phyloP scores from a whole-genome alignment of 495 filamentous ascomycete species.

The Penicillium cinerascens region DNA sequence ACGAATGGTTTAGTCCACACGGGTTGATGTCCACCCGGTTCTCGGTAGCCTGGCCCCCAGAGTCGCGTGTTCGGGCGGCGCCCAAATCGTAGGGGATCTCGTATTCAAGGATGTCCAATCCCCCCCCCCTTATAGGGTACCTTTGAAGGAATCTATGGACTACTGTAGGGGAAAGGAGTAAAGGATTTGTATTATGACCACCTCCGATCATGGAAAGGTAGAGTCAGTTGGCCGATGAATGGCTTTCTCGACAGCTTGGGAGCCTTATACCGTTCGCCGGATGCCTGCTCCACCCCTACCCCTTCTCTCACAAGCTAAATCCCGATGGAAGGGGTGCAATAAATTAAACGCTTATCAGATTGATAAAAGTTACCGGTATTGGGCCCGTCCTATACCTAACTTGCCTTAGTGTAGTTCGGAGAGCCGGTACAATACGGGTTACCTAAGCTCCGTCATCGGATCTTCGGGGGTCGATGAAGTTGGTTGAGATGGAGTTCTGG shows the following conservation, averaged over 20 bases:
- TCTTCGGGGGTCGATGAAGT: conserved; percentile 9
- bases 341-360: conserved; percentile 24
- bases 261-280: not conserved
- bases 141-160: not conserved
- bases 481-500: not conserved
- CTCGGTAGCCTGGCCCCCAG: conserved; percentile 15
- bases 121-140: not conserved
- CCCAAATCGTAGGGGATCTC: not conserved
- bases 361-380: conserved; percentile 17
- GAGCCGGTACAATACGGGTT: conserved; percentile 8
- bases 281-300: not conserved
- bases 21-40: conserved; percentile 15
- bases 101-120: not conserved
- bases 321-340: not conserved
- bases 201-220: not conserved
- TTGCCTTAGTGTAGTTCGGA: not conserved
- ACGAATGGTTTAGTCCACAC: conserved; percentile 12
- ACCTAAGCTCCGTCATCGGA: conserved; percentile 20
- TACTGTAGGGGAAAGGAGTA: not conserved
- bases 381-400: not conserved
- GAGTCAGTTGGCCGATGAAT: not conserved
- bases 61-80: conserved; percentile 19
- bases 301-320: not conserved
- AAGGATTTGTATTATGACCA: not conserved
- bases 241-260: not conserved